Base-by-base conservation (phyloP, 768 basidiomycete genomes). In the Clavaria fumosa region DNA sequence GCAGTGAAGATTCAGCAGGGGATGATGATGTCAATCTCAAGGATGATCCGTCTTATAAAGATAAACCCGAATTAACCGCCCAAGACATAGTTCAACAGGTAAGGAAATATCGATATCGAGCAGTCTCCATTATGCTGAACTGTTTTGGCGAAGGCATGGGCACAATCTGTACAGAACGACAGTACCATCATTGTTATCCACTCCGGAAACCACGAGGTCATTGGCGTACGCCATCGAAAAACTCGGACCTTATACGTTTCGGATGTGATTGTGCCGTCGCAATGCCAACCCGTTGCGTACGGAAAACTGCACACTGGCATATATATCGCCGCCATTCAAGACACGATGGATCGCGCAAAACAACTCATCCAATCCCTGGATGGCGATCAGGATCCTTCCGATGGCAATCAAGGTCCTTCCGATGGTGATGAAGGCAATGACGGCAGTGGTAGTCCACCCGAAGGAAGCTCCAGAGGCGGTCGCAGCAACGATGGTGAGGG, bases 201-300 rank as follows among this genome's bases (percentile, higher is more conserved):
- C n/a, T 24, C 37, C 9, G 47, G 47, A 15, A 39, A 44, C 37
- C 28, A 24, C 28, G 37, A 34, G 27, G 21, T 35, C 28, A 39
- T 46, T 20, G 34, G 38, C n/a, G 27, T 41, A 20, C 47, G 47
- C 28, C 36, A 48, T 48, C 44, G 47, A 34, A 22, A 3, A 18
- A 26, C 18, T 23, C 47, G 45, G 34, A 45, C 47, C 14, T 45
- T 48, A 7, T 45, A 47, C 35, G 18, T 49, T 4, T 49, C 47
- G 30, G 44, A 45, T 23, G 17, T 48, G 7, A 40, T 49, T 22
- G 26, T 34, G 11, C 40, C 43, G n/a, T 31, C 33, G 23, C 31
- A 40, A 21, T 46, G 42, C 33, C 21, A 28, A 7, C 39, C 28
- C 15, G 42, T 36, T 12, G 23, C 39, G 22, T 46, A 47, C 10